A percentile compares a stretch with the other conserved stretches of the same genome.
Conservation (phyloP, 2,329 filamentous ascomycete species). For the Colletotrichum tamarilloi region DNA sequence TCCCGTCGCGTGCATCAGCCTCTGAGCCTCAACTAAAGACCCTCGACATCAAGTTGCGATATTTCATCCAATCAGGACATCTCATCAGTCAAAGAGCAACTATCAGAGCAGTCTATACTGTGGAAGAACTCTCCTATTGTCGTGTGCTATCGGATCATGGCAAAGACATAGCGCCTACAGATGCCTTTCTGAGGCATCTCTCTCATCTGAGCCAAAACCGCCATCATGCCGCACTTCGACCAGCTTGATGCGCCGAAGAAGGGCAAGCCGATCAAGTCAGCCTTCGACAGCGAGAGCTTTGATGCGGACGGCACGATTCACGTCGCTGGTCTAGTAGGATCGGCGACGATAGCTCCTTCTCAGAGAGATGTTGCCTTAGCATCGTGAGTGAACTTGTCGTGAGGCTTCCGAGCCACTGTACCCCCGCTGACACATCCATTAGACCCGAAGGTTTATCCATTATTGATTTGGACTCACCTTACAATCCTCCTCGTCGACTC, state of each 20-base stretch:
- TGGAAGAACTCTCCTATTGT: background rate
- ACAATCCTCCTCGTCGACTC: constrained; percentile 85
- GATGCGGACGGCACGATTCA: constrained; percentile 86
- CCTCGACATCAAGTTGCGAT: constrained; percentile 3
- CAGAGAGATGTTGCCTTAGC: constrained; percentile 91
- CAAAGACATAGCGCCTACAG: constrained; percentile 25
- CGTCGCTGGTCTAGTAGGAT: constrained; percentile 84
- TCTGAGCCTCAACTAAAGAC: constrained; percentile 22
- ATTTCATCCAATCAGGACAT: background rate
- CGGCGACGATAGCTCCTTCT: constrained; percentile 91
- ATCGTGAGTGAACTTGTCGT: constrained; percentile 63
- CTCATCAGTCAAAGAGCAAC: background rate
- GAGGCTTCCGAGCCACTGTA: background rate
- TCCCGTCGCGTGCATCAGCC: constrained; percentile 27
- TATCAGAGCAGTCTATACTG: background rate
- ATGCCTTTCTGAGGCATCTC: constrained; percentile 35
- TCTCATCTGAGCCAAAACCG: constrained; percentile 22
- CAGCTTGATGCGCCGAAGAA: constrained; percentile 62
- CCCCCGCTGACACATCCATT: constrained; percentile 12
- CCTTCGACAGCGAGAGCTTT: constrained; percentile 89
- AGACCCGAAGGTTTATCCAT: constrained; percentile 88
- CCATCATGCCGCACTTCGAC: constrained; percentile 62
- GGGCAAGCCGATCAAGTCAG: constrained; percentile 71
- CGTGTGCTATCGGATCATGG: constrained; percentile 23
- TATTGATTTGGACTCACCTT: constrained; percentile 90